Conservation (phyloP, 176 grass and related monocot genomes). For the Musa schizocarpa region DNA sequence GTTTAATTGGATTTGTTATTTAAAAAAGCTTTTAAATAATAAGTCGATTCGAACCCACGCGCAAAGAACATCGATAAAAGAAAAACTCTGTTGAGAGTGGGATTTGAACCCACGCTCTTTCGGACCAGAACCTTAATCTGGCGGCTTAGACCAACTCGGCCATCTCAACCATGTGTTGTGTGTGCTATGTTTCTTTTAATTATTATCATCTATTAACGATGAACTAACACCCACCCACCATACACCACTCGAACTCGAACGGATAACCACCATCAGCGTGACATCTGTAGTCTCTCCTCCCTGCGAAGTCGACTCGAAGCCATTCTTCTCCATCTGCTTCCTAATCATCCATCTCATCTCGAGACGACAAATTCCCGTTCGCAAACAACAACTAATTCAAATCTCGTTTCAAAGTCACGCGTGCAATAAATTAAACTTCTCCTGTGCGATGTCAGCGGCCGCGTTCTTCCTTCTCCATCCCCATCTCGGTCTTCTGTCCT, state of each 20-base stretch:
- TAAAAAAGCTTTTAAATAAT: too few relatives aligned
- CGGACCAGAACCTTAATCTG: constrained; percentile 60
- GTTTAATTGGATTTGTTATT: too few relatives aligned
- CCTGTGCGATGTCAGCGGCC: constrained; percentile 28
- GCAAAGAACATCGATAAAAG: too few relatives aligned
- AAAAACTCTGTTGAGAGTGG: constrained; percentile 42
- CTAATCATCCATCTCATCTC: background rate
- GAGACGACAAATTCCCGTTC: too few relatives aligned
- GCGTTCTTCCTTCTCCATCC: constrained; percentile 5
- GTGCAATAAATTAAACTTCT: background rate
- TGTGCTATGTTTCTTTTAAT: background rate
- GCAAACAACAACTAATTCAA: too few relatives aligned
- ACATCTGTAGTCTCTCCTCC: too few relatives aligned
- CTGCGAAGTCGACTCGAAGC: background rate
- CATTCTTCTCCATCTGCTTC: background rate
- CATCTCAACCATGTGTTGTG: constrained; percentile 33
- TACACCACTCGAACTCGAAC: too few relatives aligned
- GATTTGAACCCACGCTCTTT: constrained; percentile 86
- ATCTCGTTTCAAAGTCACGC: background rate
- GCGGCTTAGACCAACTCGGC: constrained; percentile 74
- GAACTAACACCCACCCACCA: accelerated
- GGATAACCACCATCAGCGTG: too few relatives aligned
- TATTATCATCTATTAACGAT: too few relatives aligned
- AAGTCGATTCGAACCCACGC: too few relatives aligned
- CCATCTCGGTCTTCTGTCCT: background rate